Base-by-base conservation (phyloP, 2,329 filamentous ascomycete genomes). In the Apiospora phragmitis region DNA sequence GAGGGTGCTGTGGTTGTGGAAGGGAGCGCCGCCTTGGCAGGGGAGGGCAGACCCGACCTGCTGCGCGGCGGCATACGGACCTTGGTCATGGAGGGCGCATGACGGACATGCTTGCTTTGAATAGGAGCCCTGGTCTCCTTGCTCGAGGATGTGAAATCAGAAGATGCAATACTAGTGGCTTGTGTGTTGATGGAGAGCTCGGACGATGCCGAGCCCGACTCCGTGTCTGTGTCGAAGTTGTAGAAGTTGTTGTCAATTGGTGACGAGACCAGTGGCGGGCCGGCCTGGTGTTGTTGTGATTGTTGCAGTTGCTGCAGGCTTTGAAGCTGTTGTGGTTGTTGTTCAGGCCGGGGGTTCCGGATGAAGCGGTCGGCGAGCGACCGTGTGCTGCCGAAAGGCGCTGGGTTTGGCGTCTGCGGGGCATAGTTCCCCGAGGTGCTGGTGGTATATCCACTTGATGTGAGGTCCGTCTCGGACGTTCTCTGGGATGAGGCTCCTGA, bases 181-280 rank as follows among this genome's bases (percentile, higher is more conserved):
- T 82, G 76, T 4, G 81, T 83, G 72, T 78, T 82, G 67, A 78
- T 72, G 8, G 81, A 82, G 43, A 82, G 77, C 32, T 81, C 80
- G 0, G 81, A 82, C 0, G 78, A 79, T 12, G 76, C 77, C 8
- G 80, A 81, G 67, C 80, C 78, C 26, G 81, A 79, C 70, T 82
- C 81, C 14, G 80, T 81, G 69, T 81, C 80, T 4, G 74, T 73
- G 41, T 81, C 78, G 69, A 74, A 78, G 66, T 72, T 76, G 55
- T 69, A 71, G 43, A 74, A 78, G 47, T 73, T 74, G 71, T 73
- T 77, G 41, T 79, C 78, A 14, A 76, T 49, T 18, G 67, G 67
- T 7, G 67, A 68, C 12, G 45, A n/a, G 18, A 38, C 18, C 18
- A 38, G 14, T 12, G 55, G 55, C 5, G 51, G 55, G 32, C 55